These are phyloP conservation scores for Quaeritorhiza haematococci DNA, from an alignment of 371 early-diverging fungal genomes.

Conservation along the genomic window DNA sequence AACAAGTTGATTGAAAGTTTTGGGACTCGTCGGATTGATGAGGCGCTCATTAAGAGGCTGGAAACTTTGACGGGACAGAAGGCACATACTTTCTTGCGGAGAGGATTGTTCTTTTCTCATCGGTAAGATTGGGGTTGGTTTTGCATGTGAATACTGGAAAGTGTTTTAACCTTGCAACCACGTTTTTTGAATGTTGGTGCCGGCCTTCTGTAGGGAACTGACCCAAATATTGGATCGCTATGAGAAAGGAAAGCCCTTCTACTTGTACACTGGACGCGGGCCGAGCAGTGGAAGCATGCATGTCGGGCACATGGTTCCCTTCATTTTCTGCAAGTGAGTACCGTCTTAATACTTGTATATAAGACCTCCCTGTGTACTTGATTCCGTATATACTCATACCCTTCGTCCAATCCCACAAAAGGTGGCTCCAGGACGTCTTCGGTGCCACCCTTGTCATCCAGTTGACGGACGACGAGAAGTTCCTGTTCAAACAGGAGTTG, in stretches of 20 bases:
- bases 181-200: background rate
- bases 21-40: conserved; percentile 85
- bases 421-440: conserved; percentile 97
- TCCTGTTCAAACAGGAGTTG: conserved; percentile 90
- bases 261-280: conserved; percentile 99
- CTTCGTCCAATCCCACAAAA: conserved; percentile 10
- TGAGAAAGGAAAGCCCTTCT: conserved; percentile 96
- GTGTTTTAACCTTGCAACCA: background rate
- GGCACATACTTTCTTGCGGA: conserved; percentile 84
- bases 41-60: conserved; percentile 72
- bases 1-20: conserved; percentile 90
- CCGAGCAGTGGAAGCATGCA: conserved; percentile 97
- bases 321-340: conserved; percentile 95
- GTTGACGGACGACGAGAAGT: conserved; percentile 99
- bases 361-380: background rate
- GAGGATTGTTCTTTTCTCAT: conserved; percentile 98
- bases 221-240: conserved; percentile 79
- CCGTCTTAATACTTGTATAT: background rate
- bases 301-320: conserved; percentile 98
- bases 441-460: conserved; percentile 97
- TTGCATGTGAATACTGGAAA: background rate
- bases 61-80: conserved; percentile 78
- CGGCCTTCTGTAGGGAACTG: conserved; percentile 70
- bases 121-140: conserved; percentile 44
- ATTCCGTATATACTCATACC: background rate